A percentile compares a stretch with the other conserved stretches of the same genome.
phyloP scores from a whole-genome alignment of 2,329 filamentous ascomycete genomes.

The Hymenoscyphus albidus region DNA sequence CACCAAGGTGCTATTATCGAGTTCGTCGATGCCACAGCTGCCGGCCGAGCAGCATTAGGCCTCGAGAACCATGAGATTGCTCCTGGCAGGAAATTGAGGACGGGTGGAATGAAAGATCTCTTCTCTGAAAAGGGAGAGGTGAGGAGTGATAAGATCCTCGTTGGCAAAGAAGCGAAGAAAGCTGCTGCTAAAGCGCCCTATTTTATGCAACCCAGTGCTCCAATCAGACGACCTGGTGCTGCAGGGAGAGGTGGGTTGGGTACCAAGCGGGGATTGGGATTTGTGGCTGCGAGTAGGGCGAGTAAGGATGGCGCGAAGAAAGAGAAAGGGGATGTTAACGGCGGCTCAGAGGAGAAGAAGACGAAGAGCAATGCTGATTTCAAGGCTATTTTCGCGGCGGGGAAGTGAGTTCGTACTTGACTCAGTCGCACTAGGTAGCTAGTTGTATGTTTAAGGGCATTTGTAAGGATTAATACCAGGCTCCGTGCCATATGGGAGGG shows the following conservation, averaged over 20 bases:
- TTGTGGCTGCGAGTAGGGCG: constrained; percentile 14
- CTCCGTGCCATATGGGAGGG: no score
- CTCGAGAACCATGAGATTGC: constrained; percentile 55
- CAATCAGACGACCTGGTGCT: constrained; percentile 35
- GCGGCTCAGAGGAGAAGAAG: constrained; percentile 28
- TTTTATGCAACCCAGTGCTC: constrained; percentile 31
- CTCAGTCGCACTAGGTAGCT: constrained; percentile 11
- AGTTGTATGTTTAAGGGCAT: background rate
- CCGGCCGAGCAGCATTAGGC: constrained; percentile 65
- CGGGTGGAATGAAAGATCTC: constrained; percentile 52
- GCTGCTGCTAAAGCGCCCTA: constrained; percentile 34
- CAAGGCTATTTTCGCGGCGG: constrained; percentile 41
- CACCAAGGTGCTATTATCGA: constrained; percentile 86
- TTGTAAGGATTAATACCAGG: no score
- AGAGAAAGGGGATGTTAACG: constrained; percentile 23
- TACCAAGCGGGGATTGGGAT: constrained; percentile 36
- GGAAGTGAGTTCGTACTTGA: constrained; percentile 4
- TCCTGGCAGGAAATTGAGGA: constrained; percentile 48
- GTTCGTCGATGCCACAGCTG: constrained; percentile 61
- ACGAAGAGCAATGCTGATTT: constrained; percentile 56
- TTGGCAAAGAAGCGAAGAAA: constrained; percentile 29
- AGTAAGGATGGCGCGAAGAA: constrained; percentile 11
- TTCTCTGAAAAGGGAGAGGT: constrained; percentile 48
- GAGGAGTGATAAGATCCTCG: constrained; percentile 41
- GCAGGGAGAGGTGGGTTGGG: constrained; percentile 37